Evolutionary conservation across 2,329 filamentous ascomycete species (phyloP), one percentile per base, ranked within the genome.

Genomic region (Trichoderma asperellum): DNA sequence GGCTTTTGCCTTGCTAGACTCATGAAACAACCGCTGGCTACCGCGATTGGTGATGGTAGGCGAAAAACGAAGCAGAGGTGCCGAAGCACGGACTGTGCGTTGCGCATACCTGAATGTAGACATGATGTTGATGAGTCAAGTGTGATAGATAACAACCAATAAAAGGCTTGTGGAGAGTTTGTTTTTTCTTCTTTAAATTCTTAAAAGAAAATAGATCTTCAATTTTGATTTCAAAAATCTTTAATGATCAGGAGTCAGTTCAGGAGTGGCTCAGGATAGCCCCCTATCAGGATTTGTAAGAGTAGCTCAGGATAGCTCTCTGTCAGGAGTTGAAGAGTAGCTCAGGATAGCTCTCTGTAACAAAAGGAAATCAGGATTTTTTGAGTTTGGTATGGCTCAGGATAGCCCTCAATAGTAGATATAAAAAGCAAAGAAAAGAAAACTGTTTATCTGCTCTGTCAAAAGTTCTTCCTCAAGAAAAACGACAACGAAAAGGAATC

Each of bases 231-330:
- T 35, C 61, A 40, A 56, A 69, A 64, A 43, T 37, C 60, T 49
- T 65, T 61, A 58, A 68, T 62, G 64, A 49, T 70, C 68, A 70
- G 68, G 68, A 70, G 68, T 70, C 68, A 68, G 68, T 69, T 70
- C 56, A 71, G 69, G 70, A 70, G 69, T 62, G 62, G 64, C 72
- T 72, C 71, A 72, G 71, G 71, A 72, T 72, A 72, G 71, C 71
- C 68, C 71, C 66, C 70, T 71, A 66, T 67, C 61, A 62, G 59
- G 70, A 71, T 60, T 68, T 70, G 64, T 67, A 71, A 70, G 70
- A 71, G 70, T 62, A 67, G 64, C 72, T 72, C 71, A 72, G 71
- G 71, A 72, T 72, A 72, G 71, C 71, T 70, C 71, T 70, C 70
- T 71, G 65, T 66, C 60, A 61, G 58, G 70, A 71, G 62, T 60